These are phyloP conservation scores for Piromyces finnis DNA, from an alignment of 192 early-diverging fungal genomes.

Conservation along the genomic window DNA sequence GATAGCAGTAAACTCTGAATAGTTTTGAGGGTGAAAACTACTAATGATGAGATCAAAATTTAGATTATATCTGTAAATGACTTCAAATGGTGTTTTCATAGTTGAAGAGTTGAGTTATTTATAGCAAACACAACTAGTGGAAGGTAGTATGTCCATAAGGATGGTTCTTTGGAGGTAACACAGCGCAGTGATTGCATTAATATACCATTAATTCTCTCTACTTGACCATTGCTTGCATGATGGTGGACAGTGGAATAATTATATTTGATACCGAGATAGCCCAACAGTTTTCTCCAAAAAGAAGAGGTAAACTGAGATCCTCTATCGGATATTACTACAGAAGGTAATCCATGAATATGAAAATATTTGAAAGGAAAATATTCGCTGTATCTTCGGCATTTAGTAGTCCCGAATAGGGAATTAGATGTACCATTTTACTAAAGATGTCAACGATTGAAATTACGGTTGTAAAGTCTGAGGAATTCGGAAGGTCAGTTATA, in stretches of 20 bases:
- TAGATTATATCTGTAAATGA: no score
- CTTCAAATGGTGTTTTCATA: background rate
- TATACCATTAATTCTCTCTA: slow-evolving; percentile 8
- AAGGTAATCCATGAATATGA: no score
- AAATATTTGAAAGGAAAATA: no score
- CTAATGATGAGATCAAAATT: no score
- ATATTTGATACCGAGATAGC: background rate
- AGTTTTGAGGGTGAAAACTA: no score
- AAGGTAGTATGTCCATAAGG: slow-evolving; percentile 11
- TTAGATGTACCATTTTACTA: slow-evolving; percentile 9
- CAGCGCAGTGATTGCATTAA: slow-evolving; percentile 2
- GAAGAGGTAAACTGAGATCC: no score
- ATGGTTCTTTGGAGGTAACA: slow-evolving; percentile 8
- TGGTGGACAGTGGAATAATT: background rate
- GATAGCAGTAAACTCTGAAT: no score
- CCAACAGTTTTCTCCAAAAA: no score
- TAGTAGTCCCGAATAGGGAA: background rate
- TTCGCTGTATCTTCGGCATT: no score
- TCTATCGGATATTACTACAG: no score
- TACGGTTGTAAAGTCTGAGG: background rate
- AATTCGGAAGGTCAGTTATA: slow-evolving; percentile 7
- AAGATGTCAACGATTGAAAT: no score
- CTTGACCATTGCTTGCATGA: slow-evolving; percentile 13
- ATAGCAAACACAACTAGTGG: slow-evolving; percentile 8
- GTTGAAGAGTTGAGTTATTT: slow-evolving; percentile 4